These are phyloP conservation scores for Boechera stricta DNA, from an alignment of 345 rosid species.

Conservation along the genomic window DNA sequence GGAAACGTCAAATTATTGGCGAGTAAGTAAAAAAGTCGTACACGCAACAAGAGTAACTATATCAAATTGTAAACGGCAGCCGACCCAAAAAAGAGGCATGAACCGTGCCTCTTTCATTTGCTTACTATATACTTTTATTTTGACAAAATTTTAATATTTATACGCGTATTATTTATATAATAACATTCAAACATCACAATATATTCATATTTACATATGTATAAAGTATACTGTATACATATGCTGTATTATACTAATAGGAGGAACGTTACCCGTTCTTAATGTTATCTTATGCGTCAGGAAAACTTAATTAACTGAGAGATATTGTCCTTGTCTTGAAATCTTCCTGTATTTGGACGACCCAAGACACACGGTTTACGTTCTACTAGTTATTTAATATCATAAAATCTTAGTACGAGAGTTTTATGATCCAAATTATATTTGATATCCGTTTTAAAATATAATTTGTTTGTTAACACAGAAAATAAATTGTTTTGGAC, in stretches of 20 bases:
- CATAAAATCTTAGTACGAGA: neutral
- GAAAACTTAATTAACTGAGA: neutral
- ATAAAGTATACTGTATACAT: neutral
- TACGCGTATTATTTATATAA: neutral
- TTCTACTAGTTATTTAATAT: neutral
- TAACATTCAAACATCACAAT: neutral
- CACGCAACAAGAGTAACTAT: slow-evolving; percentile 29
- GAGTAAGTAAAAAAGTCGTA: slow-evolving; percentile 34
- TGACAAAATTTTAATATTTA: neutral
- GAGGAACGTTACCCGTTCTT: neutral
- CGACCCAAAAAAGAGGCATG: slow-evolving; percentile 40
- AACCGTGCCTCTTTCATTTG: slow-evolving; percentile 23
- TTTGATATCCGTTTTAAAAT: neutral
- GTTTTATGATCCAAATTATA: neutral
- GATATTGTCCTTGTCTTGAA: slow-evolving; percentile 8
- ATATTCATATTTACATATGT: neutral
- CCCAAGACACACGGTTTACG: slow-evolving; percentile 1
- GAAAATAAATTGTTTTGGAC: too few species aligned
- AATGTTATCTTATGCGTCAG: slow-evolving; percentile 17
- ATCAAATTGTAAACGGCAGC: slow-evolving; percentile 37
- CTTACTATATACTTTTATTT: neutral
- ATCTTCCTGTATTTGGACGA: slow-evolving; percentile 5
- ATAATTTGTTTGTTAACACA: neutral
- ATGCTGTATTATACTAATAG: neutral
- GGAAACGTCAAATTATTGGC: slow-evolving; percentile 29